phyloP scores from a whole-genome alignment of 371 early-diverging fungal genomes.

The Blastocladiella emersonii region DNA sequence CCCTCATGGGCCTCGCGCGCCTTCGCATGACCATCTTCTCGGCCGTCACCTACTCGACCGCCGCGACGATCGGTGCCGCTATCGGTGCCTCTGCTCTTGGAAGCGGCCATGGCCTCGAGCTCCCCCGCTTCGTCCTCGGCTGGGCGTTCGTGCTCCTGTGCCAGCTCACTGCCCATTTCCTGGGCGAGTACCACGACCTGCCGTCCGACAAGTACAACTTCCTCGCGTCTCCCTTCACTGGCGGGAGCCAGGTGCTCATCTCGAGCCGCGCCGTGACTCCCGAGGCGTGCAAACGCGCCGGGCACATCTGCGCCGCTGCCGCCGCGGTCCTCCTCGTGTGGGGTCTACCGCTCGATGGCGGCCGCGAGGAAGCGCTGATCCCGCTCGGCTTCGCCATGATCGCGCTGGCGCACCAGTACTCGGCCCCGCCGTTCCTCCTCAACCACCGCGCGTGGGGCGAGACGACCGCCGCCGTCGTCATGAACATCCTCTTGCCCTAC shows the following conservation, averaged over 20 bases:
- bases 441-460: not conserved
- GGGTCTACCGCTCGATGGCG: not conserved
- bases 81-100: too few relatives aligned
- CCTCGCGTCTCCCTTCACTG: not conserved
- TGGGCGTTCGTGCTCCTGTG: not conserved
- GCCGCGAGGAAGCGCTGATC: not conserved
- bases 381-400: not conserved
- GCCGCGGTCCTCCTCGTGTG: not conserved
- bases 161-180: not conserved
- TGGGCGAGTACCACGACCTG: constrained; percentile 1
- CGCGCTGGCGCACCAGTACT: not conserved
- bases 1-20: too few relatives aligned
- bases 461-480: not conserved
- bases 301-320: not conserved
- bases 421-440: not conserved
- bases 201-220: not conserved
- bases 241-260: not conserved
- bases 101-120: too few relatives aligned
- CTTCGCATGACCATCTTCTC: too few relatives aligned
- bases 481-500: not conserved
- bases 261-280: not conserved
- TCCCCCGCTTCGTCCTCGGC: not conserved
- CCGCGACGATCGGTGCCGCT: too few relatives aligned
- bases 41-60: too few relatives aligned
- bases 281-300: not conserved